Evolutionary conservation across 257 asterid genomes (phyloP).

Genomic region (Solanum paucissectum): DNA sequence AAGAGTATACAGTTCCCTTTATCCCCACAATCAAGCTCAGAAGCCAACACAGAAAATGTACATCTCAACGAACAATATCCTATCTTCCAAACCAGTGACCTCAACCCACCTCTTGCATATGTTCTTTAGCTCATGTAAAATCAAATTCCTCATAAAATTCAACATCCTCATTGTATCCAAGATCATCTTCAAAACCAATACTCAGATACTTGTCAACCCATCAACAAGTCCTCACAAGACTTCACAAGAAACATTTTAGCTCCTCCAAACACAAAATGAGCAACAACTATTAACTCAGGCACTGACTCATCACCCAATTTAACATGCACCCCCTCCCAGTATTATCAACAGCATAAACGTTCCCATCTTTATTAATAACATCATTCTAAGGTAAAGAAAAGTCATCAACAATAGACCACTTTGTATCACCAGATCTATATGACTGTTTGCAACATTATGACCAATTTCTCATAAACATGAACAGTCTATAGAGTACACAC

Average conservation of each 20-base stretch:
- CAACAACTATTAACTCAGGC: constrained; percentile 22
- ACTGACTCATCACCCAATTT: constrained; percentile 7
- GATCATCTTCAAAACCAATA: neutral
- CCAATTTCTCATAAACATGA: constrained; percentile 58
- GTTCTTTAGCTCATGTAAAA: neutral
- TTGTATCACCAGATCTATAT: constrained; percentile 52
- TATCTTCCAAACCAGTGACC: constrained; percentile 43
- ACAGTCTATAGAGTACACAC: constrained; percentile 44
- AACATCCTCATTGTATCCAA: neutral
- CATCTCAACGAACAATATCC: constrained; percentile 65
- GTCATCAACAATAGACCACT: constrained; percentile 54
- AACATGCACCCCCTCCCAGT: constrained; percentile 49
- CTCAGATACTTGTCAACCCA: constrained; percentile 63
- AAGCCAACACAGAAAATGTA: constrained; percentile 40
- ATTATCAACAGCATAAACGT: constrained; percentile 48
- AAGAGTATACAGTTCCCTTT: constrained; percentile 60
- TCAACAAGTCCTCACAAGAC: constrained; percentile 40
- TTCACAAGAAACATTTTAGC: constrained; percentile 58
- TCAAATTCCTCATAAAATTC: neutral
- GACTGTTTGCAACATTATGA: constrained; percentile 3
- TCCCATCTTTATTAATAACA: constrained; percentile 43
- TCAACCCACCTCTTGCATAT: constrained; percentile 38
- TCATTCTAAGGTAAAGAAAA: constrained; percentile 39
- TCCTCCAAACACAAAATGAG: no score
- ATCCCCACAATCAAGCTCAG: constrained; percentile 27